A percentile compares a stretch with the other conserved stretches of the same genome.
Conservation (phyloP, 192 early-diverging fungal genomes). For the Kappamyces sp. region DNA sequence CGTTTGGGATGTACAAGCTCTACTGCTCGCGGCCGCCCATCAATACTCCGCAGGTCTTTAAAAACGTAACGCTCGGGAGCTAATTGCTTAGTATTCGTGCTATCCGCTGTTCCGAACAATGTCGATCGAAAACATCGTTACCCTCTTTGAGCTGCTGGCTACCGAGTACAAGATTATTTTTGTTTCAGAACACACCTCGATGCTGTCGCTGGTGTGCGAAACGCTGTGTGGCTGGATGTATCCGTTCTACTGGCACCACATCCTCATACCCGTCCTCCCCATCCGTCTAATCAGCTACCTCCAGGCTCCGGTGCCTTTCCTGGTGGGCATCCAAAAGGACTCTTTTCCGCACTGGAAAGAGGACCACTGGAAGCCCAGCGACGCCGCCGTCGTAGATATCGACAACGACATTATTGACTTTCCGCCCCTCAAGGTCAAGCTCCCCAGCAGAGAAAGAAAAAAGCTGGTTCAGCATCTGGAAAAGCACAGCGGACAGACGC, state of each 20-base stretch:
- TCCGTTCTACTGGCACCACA: conserved; percentile 72
- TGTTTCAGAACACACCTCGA: conserved; percentile 56
- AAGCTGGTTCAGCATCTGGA: conserved; percentile 59
- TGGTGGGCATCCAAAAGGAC: conserved; percentile 63
- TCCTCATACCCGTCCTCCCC: conserved; percentile 70
- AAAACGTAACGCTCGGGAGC: conserved; percentile 56
- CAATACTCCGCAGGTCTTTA: conserved; percentile 64
- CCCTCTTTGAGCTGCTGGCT: conserved; percentile 65
- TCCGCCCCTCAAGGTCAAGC: conserved; percentile 26
- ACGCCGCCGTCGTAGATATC: conserved; percentile 64
- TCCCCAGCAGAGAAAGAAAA: conserved; percentile 57
- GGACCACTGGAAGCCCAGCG: conserved; percentile 54
- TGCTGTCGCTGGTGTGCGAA: conserved; percentile 66
- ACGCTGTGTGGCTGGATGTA: conserved; percentile 57
- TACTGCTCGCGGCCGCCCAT: conserved; percentile 68
- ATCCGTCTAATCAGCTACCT: conserved; percentile 53
- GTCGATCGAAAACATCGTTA: conserved; percentile 57
- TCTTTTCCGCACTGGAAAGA: conserved; percentile 36
- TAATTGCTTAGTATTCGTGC: conserved; percentile 57
- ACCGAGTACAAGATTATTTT: conserved; percentile 69
- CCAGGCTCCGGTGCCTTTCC: conserved; percentile 73
- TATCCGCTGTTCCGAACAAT: conserved; percentile 68
- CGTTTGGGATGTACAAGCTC: conserved; percentile 51
- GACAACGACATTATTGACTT: conserved; percentile 59
- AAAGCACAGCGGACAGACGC: conserved; percentile 37